Base-by-base conservation (phyloP, 257 asterid genomes). In the Solanum raphanifolium region DNA sequence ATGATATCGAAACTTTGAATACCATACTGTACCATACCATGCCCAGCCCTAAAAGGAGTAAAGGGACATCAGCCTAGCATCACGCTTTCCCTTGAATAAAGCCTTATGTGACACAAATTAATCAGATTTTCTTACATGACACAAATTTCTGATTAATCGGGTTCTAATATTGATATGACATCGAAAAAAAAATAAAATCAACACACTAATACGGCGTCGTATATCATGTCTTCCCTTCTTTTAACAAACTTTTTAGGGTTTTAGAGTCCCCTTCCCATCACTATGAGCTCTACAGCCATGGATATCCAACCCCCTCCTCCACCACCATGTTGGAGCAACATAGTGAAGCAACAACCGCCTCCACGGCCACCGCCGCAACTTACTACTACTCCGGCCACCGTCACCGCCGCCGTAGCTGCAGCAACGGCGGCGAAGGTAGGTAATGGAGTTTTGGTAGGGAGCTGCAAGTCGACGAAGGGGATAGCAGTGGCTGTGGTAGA, bases 401-500 rank as follows among this genome's bases (percentile, higher is more conserved):
- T 41, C 60, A 29, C 88, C 32, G 48, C 71, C 41, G 39, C 34
- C 25, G 9, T 55, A 25, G 34, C 90, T 9, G 18, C 83, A 27
- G 89, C 86, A 68, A 18, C 87, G 71, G 84, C 83, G 20, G 39
- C 23, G 34, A 58, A 83, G 36, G 36, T 88, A 78, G 48, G 36
- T 89, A 73, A 16, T n/a, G 91, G 94, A 31, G 89, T 68, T 48
- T 41, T 91, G 83, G 99, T 95, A 16, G 95, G 94, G 43, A 95
- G 93, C 89, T 97, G 99, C 93, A 92, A 91, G 81, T 95, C 99
- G 25, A 89, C 95, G 3, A 94, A 93, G 88, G 99, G 99, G 29
- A 94, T 97, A 60, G 93, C 95, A 1, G 97, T 97, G 81, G 99
- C 99, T 15, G 97, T 97, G 35, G 98, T 97, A 39, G 99, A 97